Evolutionary conservation across 306 rosid genomes (phyloP), one percentile per base, ranked within the genome.

Genomic region (Pyrus betulifolia): DNA sequence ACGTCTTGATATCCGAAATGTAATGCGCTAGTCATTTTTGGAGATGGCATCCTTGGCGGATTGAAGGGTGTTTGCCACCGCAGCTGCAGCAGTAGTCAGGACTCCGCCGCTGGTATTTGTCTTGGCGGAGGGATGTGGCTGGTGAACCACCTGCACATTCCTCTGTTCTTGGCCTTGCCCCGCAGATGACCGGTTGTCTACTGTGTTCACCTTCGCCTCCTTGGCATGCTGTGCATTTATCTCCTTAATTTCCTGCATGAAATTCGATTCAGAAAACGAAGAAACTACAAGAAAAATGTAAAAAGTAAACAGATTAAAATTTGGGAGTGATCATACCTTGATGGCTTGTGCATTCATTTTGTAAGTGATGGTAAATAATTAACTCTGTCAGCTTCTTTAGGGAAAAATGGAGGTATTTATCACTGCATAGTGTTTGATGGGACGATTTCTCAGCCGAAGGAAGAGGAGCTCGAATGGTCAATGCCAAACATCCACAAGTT

Each of bases 41-140:
- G 89, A 79, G 46, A 83, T 27, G 67, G 91, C 89, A 27, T 89
- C 93, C 83, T 82, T 86, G 66, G 90, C 88, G 1, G 96, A 86
- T 60, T 89, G 78, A 58, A 91, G 77, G 59, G 97, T 76, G 71
- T 84, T 55, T 2, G 81, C 80, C 6, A 82, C 90, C 1, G 89
- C 86, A 0, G 88, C 90, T 0, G 90, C 93, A 3, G 95, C 89
- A 18, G 71, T 59, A 2, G 89, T 78, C 76, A 93, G 78, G 35
- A 89, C 84, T 27, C 90, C 88, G 14, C 90, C 91, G 40, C 85
- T 81, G 25, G 88, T 84, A 18, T 63, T 72, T 9, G 71, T 49
- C 63, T 67, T 75, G 22, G 35, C 51, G 0, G 88, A 60, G 4
- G 82, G 71, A 78, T 84, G 88, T 19, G 79, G 38, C 44, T 86